A percentile compares a stretch with the other conserved stretches of the same genome.
Conservation (phyloP, 2,329 filamentous ascomycete genomes). For the Talaromyces sp. region DNA sequence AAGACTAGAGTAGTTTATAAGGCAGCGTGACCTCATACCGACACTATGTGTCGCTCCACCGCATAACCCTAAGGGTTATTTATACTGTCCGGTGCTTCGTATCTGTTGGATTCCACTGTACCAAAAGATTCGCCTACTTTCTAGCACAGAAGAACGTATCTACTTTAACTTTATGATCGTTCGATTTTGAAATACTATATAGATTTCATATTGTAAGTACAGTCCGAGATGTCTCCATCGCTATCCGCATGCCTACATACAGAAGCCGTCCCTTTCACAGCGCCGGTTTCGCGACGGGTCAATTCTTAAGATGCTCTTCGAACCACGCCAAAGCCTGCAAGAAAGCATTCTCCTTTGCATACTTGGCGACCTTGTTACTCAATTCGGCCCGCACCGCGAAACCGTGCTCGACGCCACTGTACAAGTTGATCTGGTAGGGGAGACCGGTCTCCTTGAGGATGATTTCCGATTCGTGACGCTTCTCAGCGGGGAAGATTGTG, state of each 20-base stretch:
- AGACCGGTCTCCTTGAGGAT: slow-evolving; percentile 53
- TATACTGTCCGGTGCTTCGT: too few species aligned
- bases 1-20: too few species aligned
- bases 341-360: slow-evolving; percentile 75
- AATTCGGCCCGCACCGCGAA: slow-evolving; percentile 68
- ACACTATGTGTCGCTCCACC: too few species aligned
- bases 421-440: slow-evolving; percentile 74
- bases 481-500: slow-evolving; percentile 54
- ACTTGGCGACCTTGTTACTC: slow-evolving; percentile 55
- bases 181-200: neutral
- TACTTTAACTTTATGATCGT: too few species aligned
- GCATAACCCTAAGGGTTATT: too few species aligned
- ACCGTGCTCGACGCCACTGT: slow-evolving; percentile 66
- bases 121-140: too few species aligned
- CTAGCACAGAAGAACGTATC: too few species aligned
- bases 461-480: slow-evolving; percentile 59
- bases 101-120: too few species aligned
- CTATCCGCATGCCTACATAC: neutral
- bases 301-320: slow-evolving; percentile 21
- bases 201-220: neutral
- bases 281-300: neutral
- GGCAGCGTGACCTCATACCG: too few species aligned
- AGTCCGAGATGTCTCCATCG: neutral
- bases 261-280: neutral
- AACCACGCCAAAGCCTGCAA: slow-evolving; percentile 71